phyloP scores from a whole-genome alignment of 306 rosid genomes.

The Malus sieversii region DNA sequence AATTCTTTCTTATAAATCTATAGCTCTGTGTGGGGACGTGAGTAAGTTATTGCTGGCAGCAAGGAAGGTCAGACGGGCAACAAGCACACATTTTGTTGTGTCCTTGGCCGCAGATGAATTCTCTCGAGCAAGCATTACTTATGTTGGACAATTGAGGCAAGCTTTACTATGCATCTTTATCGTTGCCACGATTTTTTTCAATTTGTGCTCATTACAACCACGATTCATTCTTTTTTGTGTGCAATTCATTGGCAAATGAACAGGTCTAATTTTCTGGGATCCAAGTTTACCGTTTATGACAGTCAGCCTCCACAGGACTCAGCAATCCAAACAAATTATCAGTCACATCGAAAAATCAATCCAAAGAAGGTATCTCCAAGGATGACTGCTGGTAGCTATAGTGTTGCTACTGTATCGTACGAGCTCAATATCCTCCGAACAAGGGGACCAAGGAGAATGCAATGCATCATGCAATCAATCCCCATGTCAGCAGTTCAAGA shows the following conservation, averaged over 20 bases:
- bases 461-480: slow-evolving; percentile 64
- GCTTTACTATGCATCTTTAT: slow-evolving; percentile 1
- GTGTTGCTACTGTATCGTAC: slow-evolving; percentile 57
- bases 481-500: slow-evolving; percentile 70
- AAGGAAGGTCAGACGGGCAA: slow-evolving; percentile 70
- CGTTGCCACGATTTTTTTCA: not conserved
- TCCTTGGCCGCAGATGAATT: slow-evolving; percentile 65
- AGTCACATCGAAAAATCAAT: slow-evolving; percentile 40
- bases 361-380: slow-evolving; percentile 56
- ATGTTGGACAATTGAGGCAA: slow-evolving; percentile 76
- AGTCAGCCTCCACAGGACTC: slow-evolving; percentile 49
- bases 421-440: slow-evolving; percentile 90
- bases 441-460: slow-evolving; percentile 94
- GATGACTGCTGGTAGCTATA: slow-evolving; percentile 36
- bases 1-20: not conserved
- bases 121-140: slow-evolving; percentile 56
- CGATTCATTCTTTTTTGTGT: not conserved
- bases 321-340: slow-evolving; percentile 35
- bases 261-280: slow-evolving; percentile 95
- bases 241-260: slow-evolving; percentile 17
- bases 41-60: slow-evolving; percentile 78
- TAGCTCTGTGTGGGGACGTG: slow-evolving; percentile 77
- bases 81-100: slow-evolving; percentile 62
- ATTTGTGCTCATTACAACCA: not conserved
- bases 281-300: slow-evolving; percentile 63